Base-by-base conservation (phyloP, 768 basidiomycete species). In the Hypholoma fasciculare region DNA sequence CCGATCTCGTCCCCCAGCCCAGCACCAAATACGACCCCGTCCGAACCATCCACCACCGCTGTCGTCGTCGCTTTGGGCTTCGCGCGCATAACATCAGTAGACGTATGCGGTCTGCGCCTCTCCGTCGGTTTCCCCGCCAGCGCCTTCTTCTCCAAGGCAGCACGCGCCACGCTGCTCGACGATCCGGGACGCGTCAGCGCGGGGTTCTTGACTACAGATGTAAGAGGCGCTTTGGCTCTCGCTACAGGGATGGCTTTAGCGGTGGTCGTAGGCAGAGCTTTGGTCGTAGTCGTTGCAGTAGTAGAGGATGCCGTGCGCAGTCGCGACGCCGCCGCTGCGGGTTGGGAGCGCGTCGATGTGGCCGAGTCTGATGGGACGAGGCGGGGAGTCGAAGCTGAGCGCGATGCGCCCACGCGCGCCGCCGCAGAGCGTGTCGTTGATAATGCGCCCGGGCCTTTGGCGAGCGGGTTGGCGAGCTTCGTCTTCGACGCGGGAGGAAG, bases 91-190 rank as follows among this genome's bases (percentile, higher is more conserved):
- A 58, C 49, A 47, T 60, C 58, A 11, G 55, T 20, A 5, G 63
- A 49, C 1, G 63, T 64, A 36, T 64, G 63, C 13, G 63, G 60
- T 7, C 63, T 56, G 14, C 54, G 52, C 23, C 19, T 20, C 16
- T 47, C 44, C 7, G 17, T 6, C 5, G 17, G 19, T 14, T 37
- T 17, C 13, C 43, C 17, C 16, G 34, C 9, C 6, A 17, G 7
- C 7, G 1, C 27, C 2, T 30, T 19, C 17, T 27, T 46, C 17
- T 27, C 36, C 5, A 16, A 30, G 5, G 11, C 27, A 27, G 53
- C 23, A 23, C 23, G 27, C 17, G 30, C 30, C 30, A 43, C 34
- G 11, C 26, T 38, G 13, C 44, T 44, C 9, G 54, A 54, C 43
- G 54, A 14, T n/a, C 13, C 38, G 6, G 34, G 12, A 7, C 54